Base-by-base conservation (phyloP, 257 asterid species). In the Handroanthus guayacan region DNA sequence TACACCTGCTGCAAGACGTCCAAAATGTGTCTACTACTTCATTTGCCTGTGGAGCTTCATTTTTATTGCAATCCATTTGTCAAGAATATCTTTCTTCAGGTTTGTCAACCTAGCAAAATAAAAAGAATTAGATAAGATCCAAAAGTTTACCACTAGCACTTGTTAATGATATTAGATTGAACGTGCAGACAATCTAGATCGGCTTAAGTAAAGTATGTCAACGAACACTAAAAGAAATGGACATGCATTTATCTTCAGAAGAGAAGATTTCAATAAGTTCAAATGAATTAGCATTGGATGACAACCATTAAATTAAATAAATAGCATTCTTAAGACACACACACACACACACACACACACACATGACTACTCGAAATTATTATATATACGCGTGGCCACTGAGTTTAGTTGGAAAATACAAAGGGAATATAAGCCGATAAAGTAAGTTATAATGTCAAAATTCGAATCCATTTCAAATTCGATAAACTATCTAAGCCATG, bases 11-110 rank as follows among this genome's bases (percentile, higher is more conserved):
- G 44, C 44, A 39, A 1, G 7, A 6, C 0, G 44, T 39, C 44
- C 44, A 39, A 39, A 39, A 39, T 39, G 44, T 39, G 25, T 67
- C 78, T 0, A 96, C 92, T 44, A 87, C 70, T 73, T 11, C 80
- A 79, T 85, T 90, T 5, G 94, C 89, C 44, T 39, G 44, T 3
- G 44, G 44, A 3, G 44, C 44, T 39, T 4, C 6, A 39, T 4
- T 4, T 39, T 39, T 4, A 39, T 6, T 3, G 44, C 44, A 1
- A 39, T 39, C 44, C 44, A 4, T 39, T 39, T 4, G 44, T 39
- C 44, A 6, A 39, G 44, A 3, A 39, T 4, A 6, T 39, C 20
- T 38, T 31, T 11, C 73, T 64, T 78, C 39, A 8, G 38, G 43
- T 60, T 18, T 9, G 60, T 54, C 34, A 57, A 77, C 75, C 83